Conservation (phyloP, 164 flowering plant genomes). For the Pachysandra terminalis region DNA sequence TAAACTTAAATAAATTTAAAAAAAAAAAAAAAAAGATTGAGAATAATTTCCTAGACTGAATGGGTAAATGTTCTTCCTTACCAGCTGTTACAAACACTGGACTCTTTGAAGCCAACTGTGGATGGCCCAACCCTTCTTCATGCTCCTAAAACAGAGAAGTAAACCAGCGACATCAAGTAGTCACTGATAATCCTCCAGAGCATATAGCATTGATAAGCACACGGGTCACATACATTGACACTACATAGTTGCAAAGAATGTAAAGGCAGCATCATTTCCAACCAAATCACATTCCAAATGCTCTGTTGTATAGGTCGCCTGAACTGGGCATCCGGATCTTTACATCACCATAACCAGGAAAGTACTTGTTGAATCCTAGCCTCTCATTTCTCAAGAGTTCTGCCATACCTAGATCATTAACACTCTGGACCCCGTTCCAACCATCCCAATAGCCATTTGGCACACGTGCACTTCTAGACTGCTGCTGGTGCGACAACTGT, state of each 20-base stretch:
- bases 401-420: conserved; percentile 40
- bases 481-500: conserved; percentile 55
- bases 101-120: background rate
- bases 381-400: conserved; percentile 69
- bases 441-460: conserved; percentile 73
- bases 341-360: conserved; percentile 53
- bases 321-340: conserved; percentile 56
- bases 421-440: conserved; percentile 61
- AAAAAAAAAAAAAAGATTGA: no score
- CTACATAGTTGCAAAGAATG: background rate
- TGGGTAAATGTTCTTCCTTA: background rate
- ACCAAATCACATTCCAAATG: conserved; percentile 58
- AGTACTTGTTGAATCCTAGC: conserved; percentile 46
- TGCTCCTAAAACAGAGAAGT: background rate
- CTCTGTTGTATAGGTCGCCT: conserved; percentile 64
- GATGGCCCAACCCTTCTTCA: background rate
- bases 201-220: background rate
- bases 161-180: background rate
- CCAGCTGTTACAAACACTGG: background rate
- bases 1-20: no score
- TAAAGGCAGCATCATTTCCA: background rate
- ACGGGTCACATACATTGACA: conserved; percentile 1
- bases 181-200: background rate
- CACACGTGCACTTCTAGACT: conserved; percentile 44
- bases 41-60: background rate